phyloP scores from a whole-genome alignment of 2,329 filamentous ascomycete genomes.

The Colletotrichum simmondsii region DNA sequence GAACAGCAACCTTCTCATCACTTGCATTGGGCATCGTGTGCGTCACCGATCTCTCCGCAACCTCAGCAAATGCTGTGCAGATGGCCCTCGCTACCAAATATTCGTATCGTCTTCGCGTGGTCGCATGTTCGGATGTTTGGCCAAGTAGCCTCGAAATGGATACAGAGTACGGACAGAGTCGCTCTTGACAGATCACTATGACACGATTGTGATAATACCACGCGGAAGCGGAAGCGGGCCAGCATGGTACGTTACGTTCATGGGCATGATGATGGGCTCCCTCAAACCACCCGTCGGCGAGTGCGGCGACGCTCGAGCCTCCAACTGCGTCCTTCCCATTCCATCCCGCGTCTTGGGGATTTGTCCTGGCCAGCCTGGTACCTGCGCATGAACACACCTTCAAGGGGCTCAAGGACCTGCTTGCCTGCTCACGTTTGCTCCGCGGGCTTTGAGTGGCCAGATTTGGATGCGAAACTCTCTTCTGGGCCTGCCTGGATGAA shows the following conservation, averaged over 20 bases:
- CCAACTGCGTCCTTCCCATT: background rate
- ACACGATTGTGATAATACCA: background rate
- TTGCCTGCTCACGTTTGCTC: constrained; percentile 11
- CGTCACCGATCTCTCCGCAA: constrained; percentile 3
- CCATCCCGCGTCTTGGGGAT: background rate
- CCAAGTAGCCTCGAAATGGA: background rate
- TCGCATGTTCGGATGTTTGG: background rate
- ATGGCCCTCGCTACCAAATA: constrained; percentile 9
- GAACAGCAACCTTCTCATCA: constrained; percentile 5
- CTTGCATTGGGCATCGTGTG: constrained; percentile 20
- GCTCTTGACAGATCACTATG: constrained; percentile 1
- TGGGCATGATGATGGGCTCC: constrained; percentile 16
- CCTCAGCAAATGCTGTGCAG: background rate
- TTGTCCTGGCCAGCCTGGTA: constrained; percentile 1
- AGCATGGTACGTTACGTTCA: background rate
- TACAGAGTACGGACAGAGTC: background rate
- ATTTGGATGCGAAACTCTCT: constrained; percentile 20
- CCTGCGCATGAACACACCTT: constrained; percentile 21
- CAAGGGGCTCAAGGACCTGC: constrained; percentile 21
- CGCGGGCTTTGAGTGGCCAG: constrained; percentile 5
- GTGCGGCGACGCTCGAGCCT: constrained; percentile 25
- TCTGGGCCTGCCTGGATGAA: constrained; percentile 3
- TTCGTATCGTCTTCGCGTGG: background rate
- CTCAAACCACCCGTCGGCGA: constrained; percentile 21
- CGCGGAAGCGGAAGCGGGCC: background rate